These are phyloP conservation scores for Citrus reticulata DNA, from an alignment of 345 rosid species.

Conservation along the genomic window DNA sequence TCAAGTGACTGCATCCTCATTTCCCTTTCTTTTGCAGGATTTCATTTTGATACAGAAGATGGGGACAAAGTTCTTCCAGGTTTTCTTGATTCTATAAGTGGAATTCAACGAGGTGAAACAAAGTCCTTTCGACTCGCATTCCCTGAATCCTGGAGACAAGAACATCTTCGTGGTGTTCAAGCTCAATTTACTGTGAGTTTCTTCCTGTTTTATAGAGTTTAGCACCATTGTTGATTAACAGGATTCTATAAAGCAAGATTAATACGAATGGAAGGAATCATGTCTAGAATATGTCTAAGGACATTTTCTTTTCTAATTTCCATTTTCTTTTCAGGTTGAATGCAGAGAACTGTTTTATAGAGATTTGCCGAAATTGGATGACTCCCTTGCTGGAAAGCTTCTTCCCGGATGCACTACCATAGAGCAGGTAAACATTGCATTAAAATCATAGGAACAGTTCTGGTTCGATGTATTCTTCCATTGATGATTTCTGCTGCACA, in stretches of 20 bases:
- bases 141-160: slow-evolving; percentile 92
- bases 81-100: slow-evolving; percentile 68
- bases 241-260: neutral
- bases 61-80: slow-evolving; percentile 80
- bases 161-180: slow-evolving; percentile 69
- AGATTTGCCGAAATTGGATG: slow-evolving; percentile 74
- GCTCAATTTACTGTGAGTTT: slow-evolving; percentile 87
- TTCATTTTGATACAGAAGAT: slow-evolving; percentile 87
- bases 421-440: slow-evolving; percentile 48
- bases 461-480: neutral
- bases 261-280: slow-evolving; percentile 1
- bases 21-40: slow-evolving; percentile 44
- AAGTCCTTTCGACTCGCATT: slow-evolving; percentile 75
- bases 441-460: slow-evolving; percentile 4
- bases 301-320: neutral
- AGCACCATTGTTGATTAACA: neutral
- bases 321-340: slow-evolving; percentile 51
- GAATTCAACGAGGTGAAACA: slow-evolving; percentile 69
- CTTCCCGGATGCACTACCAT: slow-evolving; percentile 76
- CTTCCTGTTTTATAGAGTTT: slow-evolving; percentile 8
- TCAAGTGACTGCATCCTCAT: neutral
- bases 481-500: slow-evolving; percentile 7
- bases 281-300: neutral
- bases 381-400: slow-evolving; percentile 81
- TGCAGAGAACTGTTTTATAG: slow-evolving; percentile 84